Evolutionary conservation across 805 yeast species (phyloP).

Genomic region (Candida schatavii): DNA sequence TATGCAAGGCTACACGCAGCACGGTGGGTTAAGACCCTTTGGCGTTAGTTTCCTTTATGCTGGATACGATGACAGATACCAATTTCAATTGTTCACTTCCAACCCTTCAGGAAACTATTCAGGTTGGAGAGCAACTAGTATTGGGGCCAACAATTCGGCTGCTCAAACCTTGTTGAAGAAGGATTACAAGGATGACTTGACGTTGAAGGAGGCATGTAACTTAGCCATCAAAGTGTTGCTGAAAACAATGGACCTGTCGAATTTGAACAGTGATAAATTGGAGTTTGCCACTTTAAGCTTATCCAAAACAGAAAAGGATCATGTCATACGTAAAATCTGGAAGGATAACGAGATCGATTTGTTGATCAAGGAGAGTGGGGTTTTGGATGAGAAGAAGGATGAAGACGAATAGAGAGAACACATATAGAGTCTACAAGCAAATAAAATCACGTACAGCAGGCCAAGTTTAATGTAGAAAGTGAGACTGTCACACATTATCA

Average conservation of each 20-base stretch:
- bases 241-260: conserved; percentile 89
- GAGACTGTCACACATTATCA: too few species aligned
- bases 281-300: conserved; percentile 81
- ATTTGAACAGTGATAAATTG: conserved; percentile 82
- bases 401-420: conserved; percentile 29
- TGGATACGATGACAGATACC: conserved; percentile 86
- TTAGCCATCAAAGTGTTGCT: conserved; percentile 88
- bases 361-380: conserved; percentile 69
- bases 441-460: too few species aligned
- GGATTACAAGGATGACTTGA: conserved; percentile 83
- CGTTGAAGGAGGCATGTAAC: conserved; percentile 72
- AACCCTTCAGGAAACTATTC: conserved; percentile 97
- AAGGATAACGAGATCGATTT: conserved; percentile 71
- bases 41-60: conserved; percentile 97
- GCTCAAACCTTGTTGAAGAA: conserved; percentile 95
- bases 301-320: conserved; percentile 46
- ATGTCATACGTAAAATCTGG: conserved; percentile 72
- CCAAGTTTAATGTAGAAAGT: too few species aligned
- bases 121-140: conserved; percentile 97
- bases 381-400: conserved; percentile 40
- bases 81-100: conserved; percentile 89
- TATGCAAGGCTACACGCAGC: conserved; percentile 97
- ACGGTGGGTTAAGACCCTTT: conserved; percentile 97
- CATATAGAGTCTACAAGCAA: too few species aligned
- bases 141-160: conserved; percentile 94